Percentiles rank a stretch among this genome's conserved stretches.
These are phyloP conservation scores for Mycena maculata DNA, from an alignment of 768 basidiomycete species.

Conservation along the genomic window DNA sequence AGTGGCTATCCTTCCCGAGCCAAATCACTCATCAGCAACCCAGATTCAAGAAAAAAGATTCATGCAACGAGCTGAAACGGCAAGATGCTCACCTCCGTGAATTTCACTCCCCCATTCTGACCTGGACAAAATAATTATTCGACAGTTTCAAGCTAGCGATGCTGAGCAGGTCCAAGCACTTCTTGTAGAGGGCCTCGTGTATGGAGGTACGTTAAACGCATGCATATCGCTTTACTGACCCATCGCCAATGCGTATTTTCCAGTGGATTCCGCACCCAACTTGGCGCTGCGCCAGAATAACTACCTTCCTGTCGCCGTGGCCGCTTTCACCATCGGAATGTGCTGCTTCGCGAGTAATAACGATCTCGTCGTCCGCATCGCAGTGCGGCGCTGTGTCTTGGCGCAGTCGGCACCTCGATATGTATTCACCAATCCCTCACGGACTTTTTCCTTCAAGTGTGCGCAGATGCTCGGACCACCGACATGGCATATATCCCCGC, in stretches of 20 bases:
- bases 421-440: neutral
- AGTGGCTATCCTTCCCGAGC: neutral
- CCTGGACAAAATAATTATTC: constrained; percentile 1
- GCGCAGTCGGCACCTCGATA: neutral
- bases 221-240: neutral
- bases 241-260: neutral
- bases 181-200: constrained; percentile 19
- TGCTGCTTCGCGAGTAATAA: neutral
- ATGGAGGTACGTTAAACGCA: constrained; percentile 18
- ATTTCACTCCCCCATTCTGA: neutral
- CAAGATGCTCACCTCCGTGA: neutral
- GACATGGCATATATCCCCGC: neutral
- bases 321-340: neutral
- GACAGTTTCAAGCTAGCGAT: constrained; percentile 16
- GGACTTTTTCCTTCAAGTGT: neutral
- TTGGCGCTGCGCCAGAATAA: neutral
- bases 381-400: neutral
- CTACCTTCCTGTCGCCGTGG: neutral
- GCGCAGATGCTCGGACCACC: neutral
- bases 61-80: neutral
- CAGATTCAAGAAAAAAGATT: too few relatives aligned
- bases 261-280: neutral
- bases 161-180: constrained; percentile 21
- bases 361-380: neutral
- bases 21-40: too few relatives aligned